Conservation (phyloP, 75 land plant species). For the Pinus tabuliformis region DNA sequence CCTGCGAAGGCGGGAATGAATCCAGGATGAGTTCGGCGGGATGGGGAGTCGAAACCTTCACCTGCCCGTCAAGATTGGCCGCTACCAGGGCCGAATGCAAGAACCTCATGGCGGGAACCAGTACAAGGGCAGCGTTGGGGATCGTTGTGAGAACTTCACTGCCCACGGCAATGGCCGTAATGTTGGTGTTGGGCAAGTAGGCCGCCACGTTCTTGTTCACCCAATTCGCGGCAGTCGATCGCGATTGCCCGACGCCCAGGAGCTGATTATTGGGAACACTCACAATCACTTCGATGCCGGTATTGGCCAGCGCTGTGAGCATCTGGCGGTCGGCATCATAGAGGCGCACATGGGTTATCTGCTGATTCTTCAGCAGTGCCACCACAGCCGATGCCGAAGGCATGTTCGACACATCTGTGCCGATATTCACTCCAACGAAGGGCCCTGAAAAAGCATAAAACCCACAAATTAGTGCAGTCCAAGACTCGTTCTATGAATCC, state of each 20-base stretch:
- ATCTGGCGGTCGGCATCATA: conserved; percentile 68
- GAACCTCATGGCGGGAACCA: conserved; percentile 74
- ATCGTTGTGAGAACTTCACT: conserved; percentile 77
- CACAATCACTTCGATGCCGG: conserved; percentile 67
- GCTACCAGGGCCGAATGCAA: conserved; percentile 73
- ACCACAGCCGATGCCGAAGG: conserved; percentile 68
- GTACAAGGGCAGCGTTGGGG: conserved; percentile 51
- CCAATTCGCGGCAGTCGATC: conserved; percentile 76
- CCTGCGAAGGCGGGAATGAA: conserved; percentile 91
- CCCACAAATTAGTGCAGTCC: too few relatives aligned
- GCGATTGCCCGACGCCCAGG: conserved; percentile 70
- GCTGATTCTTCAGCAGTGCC: conserved; percentile 49
- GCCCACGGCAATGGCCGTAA: conserved; percentile 80
- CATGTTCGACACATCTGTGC: conserved; percentile 56
- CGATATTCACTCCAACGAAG: conserved; percentile 80
- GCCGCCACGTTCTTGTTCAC: conserved; percentile 57
- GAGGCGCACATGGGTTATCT: conserved; percentile 69
- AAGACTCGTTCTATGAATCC: too few relatives aligned
- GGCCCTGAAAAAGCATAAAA: conserved; percentile 21
- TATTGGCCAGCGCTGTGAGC: conserved; percentile 59
- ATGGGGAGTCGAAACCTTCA: conserved; percentile 87
- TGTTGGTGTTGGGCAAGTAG: conserved; percentile 59
- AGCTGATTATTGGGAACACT: conserved; percentile 81
- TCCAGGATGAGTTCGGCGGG: conserved; percentile 69
- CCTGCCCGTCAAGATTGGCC: conserved; percentile 41